A percentile compares a stretch with the other conserved stretches of the same genome.
phyloP scores from a whole-genome alignment of 108 stramenopile species.

The Skeletonema costatum region DNA sequence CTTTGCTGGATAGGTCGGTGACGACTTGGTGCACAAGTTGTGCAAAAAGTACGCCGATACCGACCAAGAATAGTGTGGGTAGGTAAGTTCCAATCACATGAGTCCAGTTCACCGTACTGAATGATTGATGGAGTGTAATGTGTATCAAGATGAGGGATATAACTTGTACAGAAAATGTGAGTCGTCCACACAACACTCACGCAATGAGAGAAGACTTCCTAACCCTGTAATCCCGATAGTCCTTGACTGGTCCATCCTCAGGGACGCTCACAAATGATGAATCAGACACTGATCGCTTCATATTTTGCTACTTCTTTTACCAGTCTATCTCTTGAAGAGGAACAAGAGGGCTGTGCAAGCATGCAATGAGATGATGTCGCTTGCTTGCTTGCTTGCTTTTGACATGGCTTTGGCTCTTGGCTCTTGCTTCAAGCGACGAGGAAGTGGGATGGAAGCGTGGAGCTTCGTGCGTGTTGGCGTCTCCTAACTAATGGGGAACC shows the following conservation, averaged over 20 bases:
- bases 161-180: not conserved
- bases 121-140: not conserved
- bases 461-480: not conserved
- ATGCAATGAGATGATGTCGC: too few species aligned
- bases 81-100: conserved; percentile 83
- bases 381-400: too few species aligned
- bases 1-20: conserved; percentile 52
- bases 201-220: conserved; percentile 51
- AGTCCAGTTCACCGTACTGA: conserved; percentile 88
- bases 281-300: conserved; percentile 42
- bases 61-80: conserved; percentile 68
- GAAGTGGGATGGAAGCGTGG: not conserved
- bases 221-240: conserved; percentile 47
- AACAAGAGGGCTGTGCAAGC: too few species aligned
- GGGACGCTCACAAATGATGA: conserved; percentile 45
- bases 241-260: conserved; percentile 48
- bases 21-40: conserved; percentile 82
- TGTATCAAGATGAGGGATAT: not conserved
- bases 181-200: conserved; percentile 17
- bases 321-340: not conserved
- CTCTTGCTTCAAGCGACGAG: too few species aligned
- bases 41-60: conserved; percentile 65
- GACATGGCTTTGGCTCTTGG: too few species aligned
- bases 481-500: not conserved
- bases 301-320: not conserved